Evolutionary conservation across 2,329 filamentous ascomycete genomes (phyloP).

Genomic region (Aphanocladium album): DNA sequence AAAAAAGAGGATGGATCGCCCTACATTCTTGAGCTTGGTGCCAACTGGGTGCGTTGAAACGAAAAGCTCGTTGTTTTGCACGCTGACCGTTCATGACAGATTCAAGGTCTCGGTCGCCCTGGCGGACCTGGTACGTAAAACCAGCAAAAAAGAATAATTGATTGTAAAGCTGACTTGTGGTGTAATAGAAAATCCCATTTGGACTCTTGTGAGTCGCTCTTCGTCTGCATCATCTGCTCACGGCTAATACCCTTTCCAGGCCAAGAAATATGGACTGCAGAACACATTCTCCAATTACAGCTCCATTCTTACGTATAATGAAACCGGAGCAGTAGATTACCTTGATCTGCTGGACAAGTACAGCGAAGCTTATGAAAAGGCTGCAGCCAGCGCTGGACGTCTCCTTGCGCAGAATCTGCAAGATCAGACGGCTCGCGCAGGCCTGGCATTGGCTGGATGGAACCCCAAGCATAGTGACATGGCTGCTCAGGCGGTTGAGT

Average conservation of each 20-base stretch:
- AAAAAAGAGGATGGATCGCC: conserved; percentile 42
- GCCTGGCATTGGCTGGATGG: conserved; percentile 57
- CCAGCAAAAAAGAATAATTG: neutral
- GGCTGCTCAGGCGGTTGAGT: conserved; percentile 56
- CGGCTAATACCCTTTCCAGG: conserved; percentile 17
- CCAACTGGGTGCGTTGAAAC: conserved; percentile 52
- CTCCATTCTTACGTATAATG: conserved; percentile 55
- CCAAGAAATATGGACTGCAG: conserved; percentile 52
- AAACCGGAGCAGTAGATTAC: conserved; percentile 50
- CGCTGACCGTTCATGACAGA: neutral
- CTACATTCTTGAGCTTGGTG: conserved; percentile 58
- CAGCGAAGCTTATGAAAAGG: conserved; percentile 38
- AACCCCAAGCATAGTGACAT: conserved; percentile 49
- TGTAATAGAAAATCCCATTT: conserved; percentile 54
- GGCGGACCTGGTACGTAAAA: conserved; percentile 21
- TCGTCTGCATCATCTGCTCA: neutral
- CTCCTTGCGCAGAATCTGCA: conserved; percentile 56
- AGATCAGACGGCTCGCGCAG: conserved; percentile 56
- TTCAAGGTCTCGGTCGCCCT: conserved; percentile 18
- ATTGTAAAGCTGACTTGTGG: neutral
- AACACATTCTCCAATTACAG: conserved; percentile 55
- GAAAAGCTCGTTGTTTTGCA: neutral
- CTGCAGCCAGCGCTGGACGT: conserved; percentile 49
- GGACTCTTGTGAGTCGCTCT: conserved; percentile 37
- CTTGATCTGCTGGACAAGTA: conserved; percentile 44